Conservation (phyloP, 805 yeast species). For the Allodekkera sacchari region DNA sequence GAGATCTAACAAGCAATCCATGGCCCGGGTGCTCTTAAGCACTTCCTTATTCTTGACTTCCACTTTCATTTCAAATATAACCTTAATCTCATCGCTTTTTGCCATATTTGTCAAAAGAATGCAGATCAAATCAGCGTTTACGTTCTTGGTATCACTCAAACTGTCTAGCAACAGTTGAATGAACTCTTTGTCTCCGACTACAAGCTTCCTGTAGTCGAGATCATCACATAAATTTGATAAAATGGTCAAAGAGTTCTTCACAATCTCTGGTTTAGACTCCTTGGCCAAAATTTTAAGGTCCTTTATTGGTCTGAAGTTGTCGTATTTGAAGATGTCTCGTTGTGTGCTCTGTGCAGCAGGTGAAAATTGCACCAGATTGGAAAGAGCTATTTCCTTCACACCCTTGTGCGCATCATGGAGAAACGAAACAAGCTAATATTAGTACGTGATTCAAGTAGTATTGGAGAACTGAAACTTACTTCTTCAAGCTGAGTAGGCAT, state of each 20-base stretch:
- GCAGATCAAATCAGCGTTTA: slow-evolving; percentile 72
- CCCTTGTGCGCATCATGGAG: slow-evolving; percentile 75
- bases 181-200: slow-evolving; percentile 59
- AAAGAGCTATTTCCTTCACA: slow-evolving; percentile 76
- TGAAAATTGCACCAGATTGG: slow-evolving; percentile 74
- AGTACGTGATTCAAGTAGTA: not conserved
- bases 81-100: slow-evolving; percentile 57
- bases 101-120: slow-evolving; percentile 83
- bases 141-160: slow-evolving; percentile 47
- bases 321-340: slow-evolving; percentile 56
- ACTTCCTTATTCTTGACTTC: slow-evolving; percentile 31
- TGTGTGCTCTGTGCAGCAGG: slow-evolving; percentile 51
- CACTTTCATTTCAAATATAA: slow-evolving; percentile 35
- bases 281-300: slow-evolving; percentile 58
- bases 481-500: slow-evolving; percentile 50
- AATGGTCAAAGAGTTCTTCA: slow-evolving; percentile 65
- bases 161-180: slow-evolving; percentile 37
- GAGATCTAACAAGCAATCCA: slow-evolving; percentile 82
- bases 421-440: slow-evolving; percentile 45
- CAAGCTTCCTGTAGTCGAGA: slow-evolving; percentile 46
- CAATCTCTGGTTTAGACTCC: slow-evolving; percentile 46
- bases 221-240: slow-evolving; percentile 80
- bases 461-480: slow-evolving; percentile 18
- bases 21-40: slow-evolving; percentile 49
- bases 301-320: slow-evolving; percentile 60